phyloP scores from a whole-genome alignment of 495 filamentous ascomycete genomes.

The Talaromyces nanjingensis region DNA sequence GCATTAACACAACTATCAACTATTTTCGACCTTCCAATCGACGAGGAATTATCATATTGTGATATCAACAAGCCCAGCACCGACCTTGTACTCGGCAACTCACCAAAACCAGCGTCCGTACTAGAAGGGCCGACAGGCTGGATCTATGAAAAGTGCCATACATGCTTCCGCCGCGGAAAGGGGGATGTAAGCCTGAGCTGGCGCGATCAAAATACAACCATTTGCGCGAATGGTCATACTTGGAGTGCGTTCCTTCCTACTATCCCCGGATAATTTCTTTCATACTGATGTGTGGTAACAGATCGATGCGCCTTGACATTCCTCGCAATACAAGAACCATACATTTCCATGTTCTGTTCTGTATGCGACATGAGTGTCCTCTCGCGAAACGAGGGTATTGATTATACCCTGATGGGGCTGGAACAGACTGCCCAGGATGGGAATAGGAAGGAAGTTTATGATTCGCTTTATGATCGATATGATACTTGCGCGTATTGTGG shows the following conservation, averaged over 20 bases:
- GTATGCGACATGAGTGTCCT: conserved; percentile 25
- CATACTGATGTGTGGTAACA: conserved; percentile 13
- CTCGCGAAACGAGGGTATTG: not conserved
- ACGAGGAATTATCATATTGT: conserved; percentile 28
- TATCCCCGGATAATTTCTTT: not conserved
- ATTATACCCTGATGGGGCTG: not conserved
- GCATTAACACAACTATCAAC: conserved; percentile 23
- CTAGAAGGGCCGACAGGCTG: conserved; percentile 17
- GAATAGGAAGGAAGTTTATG: conserved; percentile 5
- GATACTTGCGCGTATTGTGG: conserved; percentile 9
- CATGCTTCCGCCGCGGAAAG: conserved; percentile 26
- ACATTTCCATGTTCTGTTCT: conserved; percentile 47
- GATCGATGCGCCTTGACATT: conserved; percentile 50
- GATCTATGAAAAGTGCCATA: conserved; percentile 39
- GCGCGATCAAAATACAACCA: conserved; percentile 15
- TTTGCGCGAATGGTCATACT: conserved; percentile 42
- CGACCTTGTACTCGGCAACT: not conserved
- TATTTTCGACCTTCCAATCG: conserved; percentile 22
- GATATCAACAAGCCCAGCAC: conserved; percentile 11
- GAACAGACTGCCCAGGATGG: not conserved
- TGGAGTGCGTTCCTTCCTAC: conserved; percentile 28
- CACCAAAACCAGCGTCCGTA: conserved; percentile 20
- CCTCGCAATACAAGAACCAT: conserved; percentile 48
- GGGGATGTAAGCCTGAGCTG: conserved; percentile 1
- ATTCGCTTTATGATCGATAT: conserved; percentile 6